Percentiles rank a stretch among this genome's conserved stretches.
These are phyloP conservation scores for Torulaspora microellipsoides DNA, from an alignment of 805 yeast species.

Conservation along the genomic window DNA sequence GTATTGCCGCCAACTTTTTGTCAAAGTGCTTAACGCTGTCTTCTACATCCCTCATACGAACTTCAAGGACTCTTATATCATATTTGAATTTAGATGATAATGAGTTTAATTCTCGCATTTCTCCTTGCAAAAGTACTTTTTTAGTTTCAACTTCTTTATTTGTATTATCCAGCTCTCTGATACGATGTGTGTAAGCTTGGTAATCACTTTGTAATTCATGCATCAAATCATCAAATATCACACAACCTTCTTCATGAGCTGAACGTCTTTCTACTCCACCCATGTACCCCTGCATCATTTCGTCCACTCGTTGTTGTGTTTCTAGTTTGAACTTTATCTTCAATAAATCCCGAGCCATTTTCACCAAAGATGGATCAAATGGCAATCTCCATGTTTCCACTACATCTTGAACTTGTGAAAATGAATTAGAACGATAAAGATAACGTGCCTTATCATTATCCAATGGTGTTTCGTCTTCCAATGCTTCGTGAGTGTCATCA, in stretches of 20 bases:
- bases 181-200: constrained; percentile 17
- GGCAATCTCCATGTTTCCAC: constrained; percentile 30
- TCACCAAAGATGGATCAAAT: constrained; percentile 30
- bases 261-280: constrained; percentile 1
- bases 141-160: constrained; percentile 24
- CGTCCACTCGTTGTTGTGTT: constrained; percentile 12
- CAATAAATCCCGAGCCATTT: constrained; percentile 29
- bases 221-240: constrained; percentile 10
- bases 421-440: constrained; percentile 22
- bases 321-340: constrained; percentile 15
- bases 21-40: constrained; percentile 49
- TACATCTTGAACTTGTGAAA: constrained; percentile 25
- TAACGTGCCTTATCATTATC: neutral
- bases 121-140: constrained; percentile 36
- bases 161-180: constrained; percentile 17
- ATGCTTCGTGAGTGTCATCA: constrained; percentile 10
- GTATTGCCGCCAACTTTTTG: constrained; percentile 20
- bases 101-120: constrained; percentile 48
- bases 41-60: constrained; percentile 64
- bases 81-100: constrained; percentile 58
- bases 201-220: constrained; percentile 13
- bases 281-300: constrained; percentile 2
- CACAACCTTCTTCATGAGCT: constrained; percentile 4
- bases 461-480: constrained; percentile 1
- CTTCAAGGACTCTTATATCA: constrained; percentile 54